These are phyloP conservation scores for Aspergillus sp. DNA, from an alignment of 2,329 filamentous ascomycete genomes.

Conservation along the genomic window DNA sequence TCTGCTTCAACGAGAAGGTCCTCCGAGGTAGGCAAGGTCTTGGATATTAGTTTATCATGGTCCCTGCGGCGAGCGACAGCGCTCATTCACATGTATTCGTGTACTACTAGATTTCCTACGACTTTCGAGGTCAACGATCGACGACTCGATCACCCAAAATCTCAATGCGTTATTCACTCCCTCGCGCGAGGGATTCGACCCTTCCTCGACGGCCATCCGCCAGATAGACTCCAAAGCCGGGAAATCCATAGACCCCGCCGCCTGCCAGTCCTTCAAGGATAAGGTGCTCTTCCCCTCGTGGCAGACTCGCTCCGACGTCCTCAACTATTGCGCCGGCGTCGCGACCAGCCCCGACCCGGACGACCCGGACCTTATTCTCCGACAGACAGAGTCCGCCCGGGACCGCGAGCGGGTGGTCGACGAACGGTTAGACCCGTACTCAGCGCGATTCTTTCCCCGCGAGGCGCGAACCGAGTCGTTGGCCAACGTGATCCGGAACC, in stretches of 20 bases:
- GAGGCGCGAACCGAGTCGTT: slow-evolving; percentile 80
- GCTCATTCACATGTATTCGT: slow-evolving; percentile 6
- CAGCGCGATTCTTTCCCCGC: slow-evolving; percentile 69
- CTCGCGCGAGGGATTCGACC: slow-evolving; percentile 70
- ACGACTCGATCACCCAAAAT: slow-evolving; percentile 91
- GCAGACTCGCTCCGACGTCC: slow-evolving; percentile 76
- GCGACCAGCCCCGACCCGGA: slow-evolving; percentile 84
- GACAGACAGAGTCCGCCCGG: slow-evolving; percentile 68
- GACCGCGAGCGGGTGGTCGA: slow-evolving; percentile 74
- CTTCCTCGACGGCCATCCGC: slow-evolving; percentile 69
- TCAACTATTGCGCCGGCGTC: slow-evolving; percentile 86
- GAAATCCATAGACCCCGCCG: slow-evolving; percentile 56
- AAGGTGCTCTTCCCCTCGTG: slow-evolving; percentile 83
- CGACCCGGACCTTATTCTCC: slow-evolving; percentile 71
- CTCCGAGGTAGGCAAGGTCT: slow-evolving; percentile 59
- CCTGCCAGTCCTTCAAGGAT: slow-evolving; percentile 73
- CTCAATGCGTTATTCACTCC: slow-evolving; percentile 86
- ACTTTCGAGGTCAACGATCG: slow-evolving; percentile 76
- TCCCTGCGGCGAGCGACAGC: background rate
- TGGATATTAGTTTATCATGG: background rate
- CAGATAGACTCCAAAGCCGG: slow-evolving; percentile 50
- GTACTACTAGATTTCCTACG: slow-evolving; percentile 75
- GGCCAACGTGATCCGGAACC: slow-evolving; percentile 66
- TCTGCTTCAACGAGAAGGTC: slow-evolving; percentile 71
- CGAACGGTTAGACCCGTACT: slow-evolving; percentile 90